Evolutionary conservation across 192 early-diverging fungal genomes (phyloP), one percentile per base, ranked within the genome.

Genomic region (Coemansia umbellata): DNA sequence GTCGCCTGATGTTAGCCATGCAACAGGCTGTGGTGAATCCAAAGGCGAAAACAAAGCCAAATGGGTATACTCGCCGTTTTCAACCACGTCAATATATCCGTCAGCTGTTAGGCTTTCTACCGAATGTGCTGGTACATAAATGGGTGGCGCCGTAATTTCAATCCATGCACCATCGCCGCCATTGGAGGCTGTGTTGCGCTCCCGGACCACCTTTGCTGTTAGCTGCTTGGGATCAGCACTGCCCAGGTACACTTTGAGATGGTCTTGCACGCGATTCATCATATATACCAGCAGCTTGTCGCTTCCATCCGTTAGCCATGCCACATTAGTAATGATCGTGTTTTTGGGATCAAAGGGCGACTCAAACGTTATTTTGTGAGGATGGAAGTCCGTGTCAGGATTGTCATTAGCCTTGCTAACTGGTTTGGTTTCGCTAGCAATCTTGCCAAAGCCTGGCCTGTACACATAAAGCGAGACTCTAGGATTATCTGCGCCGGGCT

Each of bases 261-360:
- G 79, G 63, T 94, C 91, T 55, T 98, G 95, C 17, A 97, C 86
- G 14, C 95, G 78, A 58, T 98, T 98, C 68, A 91, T 90, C 22
- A 81, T 80, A 44, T 88, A 78, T 26, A 91, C 87, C 18, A 95
- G 43, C 39, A 98, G 60, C 4, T 64, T 42, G 24, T 75, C 68
- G 36, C 84, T 74, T 26, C 55, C 69, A 21, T 79, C 73, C 1
- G 86, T 87, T 15, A 88, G 57, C 95, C 95, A 98, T 11, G 67
- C 63, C 30, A 94, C 84, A 55, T 89, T 87, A n/a, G 85, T 83
- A 58, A 98, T 81, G 4, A 95, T 56, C 22, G 81, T 80, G 78
- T 97, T 85, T 3, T 88, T 74, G n/a, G 69, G 37, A n/a, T 37
- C 47, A 44, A 69, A 74, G 15, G 61, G 28, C 27, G 66, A 50